These are phyloP conservation scores for Podila horticola DNA, from an alignment of 192 early-diverging fungal genomes.

Conservation along the genomic window DNA sequence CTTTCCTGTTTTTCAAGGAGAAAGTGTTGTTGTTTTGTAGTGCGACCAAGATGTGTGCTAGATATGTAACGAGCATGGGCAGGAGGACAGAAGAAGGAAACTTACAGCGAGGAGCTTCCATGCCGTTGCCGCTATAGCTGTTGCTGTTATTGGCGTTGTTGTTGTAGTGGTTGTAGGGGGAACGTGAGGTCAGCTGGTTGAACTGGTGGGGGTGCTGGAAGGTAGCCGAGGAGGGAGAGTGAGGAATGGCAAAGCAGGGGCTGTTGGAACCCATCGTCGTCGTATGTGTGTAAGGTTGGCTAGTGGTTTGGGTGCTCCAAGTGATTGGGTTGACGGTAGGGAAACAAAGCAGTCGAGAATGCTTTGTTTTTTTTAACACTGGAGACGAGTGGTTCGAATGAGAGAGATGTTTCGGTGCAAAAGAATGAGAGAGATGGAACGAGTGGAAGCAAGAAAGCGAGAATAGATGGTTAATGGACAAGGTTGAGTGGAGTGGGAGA, in stretches of 20 bases:
- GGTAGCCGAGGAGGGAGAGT: conserved; percentile 43
- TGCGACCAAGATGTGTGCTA: too few species aligned
- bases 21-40: too few species aligned
- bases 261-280: conserved; percentile 42
- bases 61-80: background rate
- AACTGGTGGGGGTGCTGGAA: conserved; percentile 50
- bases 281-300: background rate
- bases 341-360: background rate
- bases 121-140: background rate
- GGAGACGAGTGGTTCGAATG: background rate
- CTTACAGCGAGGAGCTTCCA: conserved; percentile 49
- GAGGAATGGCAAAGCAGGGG: conserved; percentile 51
- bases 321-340: background rate
- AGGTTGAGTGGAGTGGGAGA: conserved; percentile 2
- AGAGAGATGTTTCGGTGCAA: background rate
- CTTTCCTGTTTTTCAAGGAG: background rate
- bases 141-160: background rate
- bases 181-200: conserved; percentile 32
- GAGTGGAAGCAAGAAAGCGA: background rate
- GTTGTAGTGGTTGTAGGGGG: conserved; percentile 15
- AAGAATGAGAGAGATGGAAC: background rate
- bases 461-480: background rate
- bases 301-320: background rate
- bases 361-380: background rate
- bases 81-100: background rate